phyloP scores from a whole-genome alignment of 805 yeast species.

The Zygoascus biomembranicola region DNA sequence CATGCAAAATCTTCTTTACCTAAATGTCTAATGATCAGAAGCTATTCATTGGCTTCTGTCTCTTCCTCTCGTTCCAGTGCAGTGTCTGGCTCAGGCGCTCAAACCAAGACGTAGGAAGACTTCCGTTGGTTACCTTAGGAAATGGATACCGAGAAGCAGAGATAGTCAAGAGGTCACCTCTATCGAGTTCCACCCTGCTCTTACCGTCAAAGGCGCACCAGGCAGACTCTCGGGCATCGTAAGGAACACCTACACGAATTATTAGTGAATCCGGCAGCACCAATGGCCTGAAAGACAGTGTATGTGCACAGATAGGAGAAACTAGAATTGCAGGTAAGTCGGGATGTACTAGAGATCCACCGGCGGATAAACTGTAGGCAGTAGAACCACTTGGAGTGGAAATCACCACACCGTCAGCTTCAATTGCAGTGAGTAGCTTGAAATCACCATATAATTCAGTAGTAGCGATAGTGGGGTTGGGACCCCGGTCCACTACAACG shows the following conservation, averaged over 20 bases:
- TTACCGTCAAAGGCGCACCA: conserved; percentile 98
- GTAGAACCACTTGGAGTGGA: conserved; percentile 69
- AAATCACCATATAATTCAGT: conserved; percentile 42
- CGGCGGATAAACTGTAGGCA: conserved; percentile 88
- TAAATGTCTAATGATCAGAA: not conserved
- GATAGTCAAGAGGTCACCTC: conserved; percentile 80
- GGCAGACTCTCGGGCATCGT: conserved; percentile 77
- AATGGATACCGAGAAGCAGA: conserved; percentile 86
- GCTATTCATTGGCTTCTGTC: conserved; percentile 58
- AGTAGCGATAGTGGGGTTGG: conserved; percentile 43
- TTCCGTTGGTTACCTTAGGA: conserved; percentile 74
- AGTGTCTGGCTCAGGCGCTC: conserved; percentile 77
- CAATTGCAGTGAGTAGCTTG: conserved; percentile 48
- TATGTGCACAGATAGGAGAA: conserved; percentile 93
- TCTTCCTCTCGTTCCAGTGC: conserved; percentile 90
- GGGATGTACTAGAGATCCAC: conserved; percentile 90
- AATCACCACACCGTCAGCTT: conserved; percentile 58
- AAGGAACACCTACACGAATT: conserved; percentile 72
- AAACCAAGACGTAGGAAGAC: conserved; percentile 60
- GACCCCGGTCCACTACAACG: conserved; percentile 45
- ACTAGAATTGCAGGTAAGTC: conserved; percentile 83
- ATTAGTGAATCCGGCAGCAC: conserved; percentile 82
- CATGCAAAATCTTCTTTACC: not conserved
- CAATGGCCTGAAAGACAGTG: conserved; percentile 83
- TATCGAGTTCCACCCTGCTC: conserved; percentile 66